Base-by-base conservation (phyloP, 495 filamentous ascomycete species). In the Xylaria cubensis region DNA sequence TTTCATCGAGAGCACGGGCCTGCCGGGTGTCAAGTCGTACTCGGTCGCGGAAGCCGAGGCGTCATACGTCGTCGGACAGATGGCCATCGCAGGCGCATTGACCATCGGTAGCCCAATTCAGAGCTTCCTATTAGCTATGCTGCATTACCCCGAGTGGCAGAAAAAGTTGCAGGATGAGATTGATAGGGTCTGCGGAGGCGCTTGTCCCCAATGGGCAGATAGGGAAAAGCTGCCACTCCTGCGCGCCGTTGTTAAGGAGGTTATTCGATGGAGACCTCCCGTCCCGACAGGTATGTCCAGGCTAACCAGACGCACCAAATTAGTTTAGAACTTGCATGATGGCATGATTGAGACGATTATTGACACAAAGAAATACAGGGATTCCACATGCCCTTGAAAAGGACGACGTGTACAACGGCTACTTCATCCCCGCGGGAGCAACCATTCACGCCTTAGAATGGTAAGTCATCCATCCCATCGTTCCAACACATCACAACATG, bases 241-340 rank as follows among this genome's bases (percentile, higher is more conserved):
- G 65, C 80, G 88, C 44, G 88, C 90, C 0, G 81, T 87, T 13
- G 83, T 90, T n/a, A 88, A 89, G 76, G 90, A 92, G 77, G 82
- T 86, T 15, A 80, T 90, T 26, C 82, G 90, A 62, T 91, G 90
- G 90, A 79, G 88, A 15, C 89, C 89, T 19, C 79, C 85, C 68
- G 77, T 87, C 74, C 80, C 89, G 75, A 81, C 84, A 65, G 85
- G 85, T 85, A 72, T 21, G 77, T 46, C 73, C 36, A 19, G 4
- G 24, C 44, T 19, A 4, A 5, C 15, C 7, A 29, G 65, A 56
- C 26, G 17, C 26, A 34, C 13, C 2, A 17, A 51, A 46, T 41
- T 55, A 55, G 26, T 24, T 13, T 12, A 26, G 5, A 24, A 0
- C 4, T 6, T 32, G 15, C 17, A 17, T 4, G 5, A 7, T 29